Evolutionary conservation across 2,329 filamentous ascomycete genomes (phyloP), one percentile per base, ranked within the genome.

Genomic region (Akanthomyces uredinophilus): DNA sequence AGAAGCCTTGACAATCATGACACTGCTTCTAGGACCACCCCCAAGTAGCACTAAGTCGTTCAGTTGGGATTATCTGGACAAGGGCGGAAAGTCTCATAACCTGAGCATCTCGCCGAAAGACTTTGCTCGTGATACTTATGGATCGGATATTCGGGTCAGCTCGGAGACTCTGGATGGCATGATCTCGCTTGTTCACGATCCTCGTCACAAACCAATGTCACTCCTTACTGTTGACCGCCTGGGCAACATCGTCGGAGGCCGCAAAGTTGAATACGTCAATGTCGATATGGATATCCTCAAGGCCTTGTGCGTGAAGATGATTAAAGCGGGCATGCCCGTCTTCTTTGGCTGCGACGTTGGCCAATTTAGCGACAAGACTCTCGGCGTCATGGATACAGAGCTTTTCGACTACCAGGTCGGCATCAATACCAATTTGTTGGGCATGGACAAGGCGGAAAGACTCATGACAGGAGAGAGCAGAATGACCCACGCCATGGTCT

Each of bases 401-500:
- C 78, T 96, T 5, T 85, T 88, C 69, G 88, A 95, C 74, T 95
- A 94, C 74, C 84, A 89, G 68, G 83, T 96, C 1, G 92, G 90
- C n/a, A 92, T 96, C 75, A 91, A 92, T 68, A 82, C 92, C 64
- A 81, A 80, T 61, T 79, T 96, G 27, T 81, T 94, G 10, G 86
- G 84, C 20, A 82, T 96, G 83, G 85, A 79, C 69, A 96, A 96
- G 75, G 88, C 89, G 1, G 83, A 91, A 68, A 79, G 92, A 4
- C 77, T 96, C 51, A 79, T 83, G 68, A 88, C 87, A 0, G 87
- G 90, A 13, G 92, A 96, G 76, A 88, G 84, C 60, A 82, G 85
- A 56, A 96, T 96, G 92, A 96, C 92, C 1, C 92, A 96, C 70
- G 92, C 92, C 5, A 96, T 96, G 92, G 91, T 96, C 0, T 75